These are phyloP conservation scores for Chlorella sp. DNA, from an alignment of 139 green algal genomes.

Conservation along the genomic window DNA sequence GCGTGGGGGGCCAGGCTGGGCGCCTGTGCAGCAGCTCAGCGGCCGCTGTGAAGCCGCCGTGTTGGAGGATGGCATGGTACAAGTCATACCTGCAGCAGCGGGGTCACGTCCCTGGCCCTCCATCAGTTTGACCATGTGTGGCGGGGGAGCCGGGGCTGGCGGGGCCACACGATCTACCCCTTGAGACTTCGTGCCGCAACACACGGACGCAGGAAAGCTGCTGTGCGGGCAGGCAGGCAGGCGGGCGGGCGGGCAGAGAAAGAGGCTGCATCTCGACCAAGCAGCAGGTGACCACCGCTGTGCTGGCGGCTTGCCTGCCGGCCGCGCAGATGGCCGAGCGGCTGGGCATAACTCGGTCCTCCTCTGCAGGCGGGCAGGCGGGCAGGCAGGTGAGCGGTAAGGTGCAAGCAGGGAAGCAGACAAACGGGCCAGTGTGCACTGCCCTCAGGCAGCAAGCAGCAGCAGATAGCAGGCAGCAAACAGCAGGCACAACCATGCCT, in stretches of 20 bases:
- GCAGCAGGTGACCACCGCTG: background rate
- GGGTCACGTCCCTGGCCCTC: background rate
- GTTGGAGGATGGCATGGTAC: slow-evolving; percentile 49
- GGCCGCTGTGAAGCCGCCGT: slow-evolving; percentile 44
- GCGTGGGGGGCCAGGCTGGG: slow-evolving; percentile 25
- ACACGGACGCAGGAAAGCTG: background rate
- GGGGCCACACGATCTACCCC: background rate
- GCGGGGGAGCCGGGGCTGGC: too few relatives aligned
- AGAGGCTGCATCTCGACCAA: background rate
- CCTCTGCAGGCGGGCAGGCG: background rate
- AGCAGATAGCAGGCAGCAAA: background rate
- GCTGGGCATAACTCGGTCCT: slow-evolving; percentile 33
- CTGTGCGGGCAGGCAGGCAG: background rate
- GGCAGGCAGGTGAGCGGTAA: background rate
- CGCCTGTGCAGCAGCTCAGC: slow-evolving; percentile 37
- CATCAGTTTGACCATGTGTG: background rate
- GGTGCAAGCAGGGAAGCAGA: background rate
- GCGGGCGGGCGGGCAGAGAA: background rate
- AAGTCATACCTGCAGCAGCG: slow-evolving; percentile 46
- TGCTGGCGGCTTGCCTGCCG: background rate
- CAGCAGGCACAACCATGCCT: too few relatives aligned
- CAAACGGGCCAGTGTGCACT: background rate
- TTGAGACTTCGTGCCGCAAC: background rate
- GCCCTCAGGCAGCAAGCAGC: background rate
- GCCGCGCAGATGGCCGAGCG: background rate